Evolutionary conservation across 169 alveolate species (phyloP).

Genomic region (Toxoplasma gondii): DNA sequence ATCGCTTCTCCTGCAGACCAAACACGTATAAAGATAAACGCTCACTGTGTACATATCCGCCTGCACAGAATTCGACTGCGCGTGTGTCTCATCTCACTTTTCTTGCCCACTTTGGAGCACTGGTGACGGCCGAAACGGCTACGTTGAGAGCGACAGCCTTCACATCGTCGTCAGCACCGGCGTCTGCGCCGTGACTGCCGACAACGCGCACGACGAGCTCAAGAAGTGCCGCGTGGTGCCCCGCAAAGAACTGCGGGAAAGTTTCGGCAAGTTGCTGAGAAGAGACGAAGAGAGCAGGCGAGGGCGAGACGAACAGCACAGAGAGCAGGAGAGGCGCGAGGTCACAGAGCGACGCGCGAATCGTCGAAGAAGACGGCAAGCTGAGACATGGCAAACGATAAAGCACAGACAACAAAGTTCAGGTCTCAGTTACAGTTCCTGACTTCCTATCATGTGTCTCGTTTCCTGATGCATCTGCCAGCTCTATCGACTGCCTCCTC

Average conservation of each 20-base stretch:
- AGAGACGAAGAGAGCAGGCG: background rate
- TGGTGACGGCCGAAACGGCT: background rate
- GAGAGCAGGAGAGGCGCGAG: conserved; percentile 3
- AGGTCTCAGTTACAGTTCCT: too few species aligned
- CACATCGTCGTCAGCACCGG: background rate
- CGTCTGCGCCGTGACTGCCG: background rate
- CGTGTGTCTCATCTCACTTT: background rate
- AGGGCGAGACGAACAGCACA: background rate
- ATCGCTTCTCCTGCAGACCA: too few species aligned
- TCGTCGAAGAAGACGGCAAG: background rate
- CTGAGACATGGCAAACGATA: too few species aligned
- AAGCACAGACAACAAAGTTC: too few species aligned
- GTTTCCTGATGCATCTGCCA: too few species aligned
- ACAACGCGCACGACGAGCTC: conserved; percentile 11
- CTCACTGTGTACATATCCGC: background rate
- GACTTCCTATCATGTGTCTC: too few species aligned
- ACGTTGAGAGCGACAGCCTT: background rate
- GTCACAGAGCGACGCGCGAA: background rate
- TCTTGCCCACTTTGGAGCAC: background rate
- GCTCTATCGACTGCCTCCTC: too few species aligned
- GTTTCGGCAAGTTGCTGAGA: conserved; percentile 20
- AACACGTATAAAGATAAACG: background rate
- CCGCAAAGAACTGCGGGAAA: background rate
- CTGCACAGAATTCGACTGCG: background rate
- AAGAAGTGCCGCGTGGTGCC: background rate